These are phyloP conservation scores for Prunus mira DNA, from an alignment of 306 rosid genomes.

Conservation along the genomic window DNA sequence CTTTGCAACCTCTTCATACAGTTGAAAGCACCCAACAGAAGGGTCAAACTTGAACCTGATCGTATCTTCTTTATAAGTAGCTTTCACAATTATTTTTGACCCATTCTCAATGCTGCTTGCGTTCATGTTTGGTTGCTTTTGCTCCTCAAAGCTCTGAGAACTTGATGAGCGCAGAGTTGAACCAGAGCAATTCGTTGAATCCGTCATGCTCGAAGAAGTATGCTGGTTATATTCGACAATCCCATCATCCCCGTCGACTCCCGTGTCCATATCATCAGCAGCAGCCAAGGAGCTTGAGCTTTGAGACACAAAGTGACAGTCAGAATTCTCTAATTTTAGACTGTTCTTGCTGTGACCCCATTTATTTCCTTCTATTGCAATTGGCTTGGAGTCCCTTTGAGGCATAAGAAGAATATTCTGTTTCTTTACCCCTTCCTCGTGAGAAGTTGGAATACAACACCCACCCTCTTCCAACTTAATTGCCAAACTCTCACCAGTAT, in stretches of 20 bases:
- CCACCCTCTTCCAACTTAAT: slow-evolving; percentile 52
- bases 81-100: slow-evolving; percentile 62
- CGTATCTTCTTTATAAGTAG: slow-evolving; percentile 64
- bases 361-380: slow-evolving; percentile 24
- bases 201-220: slow-evolving; percentile 52
- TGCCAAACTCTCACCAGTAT: slow-evolving; percentile 23
- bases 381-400: slow-evolving; percentile 35
- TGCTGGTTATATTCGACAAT: slow-evolving; percentile 47
- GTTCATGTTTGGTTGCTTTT: slow-evolving; percentile 36
- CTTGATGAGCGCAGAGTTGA: slow-evolving; percentile 58
- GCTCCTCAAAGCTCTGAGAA: slow-evolving; percentile 54
- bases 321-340: slow-evolving; percentile 30
- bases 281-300: slow-evolving; percentile 44
- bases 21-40: slow-evolving; percentile 46
- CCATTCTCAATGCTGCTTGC: slow-evolving; percentile 34
- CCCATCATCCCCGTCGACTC: slow-evolving; percentile 34
- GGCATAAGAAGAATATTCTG: slow-evolving; percentile 19
- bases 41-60: slow-evolving; percentile 75
- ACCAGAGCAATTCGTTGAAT: slow-evolving; percentile 53
- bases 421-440: slow-evolving; percentile 34
- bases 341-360: slow-evolving; percentile 19
- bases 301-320: slow-evolving; percentile 29
- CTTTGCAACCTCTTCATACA: slow-evolving; percentile 68
- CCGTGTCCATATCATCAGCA: slow-evolving; percentile 34
- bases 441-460: slow-evolving; percentile 25